A percentile compares a stretch with the other conserved stretches of the same genome.
Conservation (phyloP, 176 grass and related monocot species). For the Elaeis guineensis region DNA sequence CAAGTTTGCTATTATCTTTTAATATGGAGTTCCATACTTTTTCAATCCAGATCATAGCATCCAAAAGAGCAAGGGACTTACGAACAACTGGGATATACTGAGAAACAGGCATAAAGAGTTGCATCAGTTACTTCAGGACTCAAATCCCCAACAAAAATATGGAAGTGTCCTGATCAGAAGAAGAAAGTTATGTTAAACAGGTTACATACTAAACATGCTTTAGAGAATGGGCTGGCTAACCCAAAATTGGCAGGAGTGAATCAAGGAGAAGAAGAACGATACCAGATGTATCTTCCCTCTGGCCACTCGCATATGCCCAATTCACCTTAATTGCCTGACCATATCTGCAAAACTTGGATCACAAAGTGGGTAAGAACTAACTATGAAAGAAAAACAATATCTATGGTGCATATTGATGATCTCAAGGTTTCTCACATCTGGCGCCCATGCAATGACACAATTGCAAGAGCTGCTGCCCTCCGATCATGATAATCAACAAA, state of each 20-base stretch:
- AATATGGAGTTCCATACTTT: too few species aligned
- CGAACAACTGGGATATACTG: conserved; percentile 75
- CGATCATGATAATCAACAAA: conserved; percentile 88
- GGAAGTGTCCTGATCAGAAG: conserved; percentile 71
- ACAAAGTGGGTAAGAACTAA: too few species aligned
- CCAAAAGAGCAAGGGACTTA: conserved; percentile 45
- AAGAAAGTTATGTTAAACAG: conserved; percentile 12
- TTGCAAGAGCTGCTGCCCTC: conserved; percentile 70
- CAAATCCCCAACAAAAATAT: conserved; percentile 94
- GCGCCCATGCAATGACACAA: conserved; percentile 62
- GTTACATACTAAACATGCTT: conserved; percentile 19
- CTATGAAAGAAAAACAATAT: too few species aligned
- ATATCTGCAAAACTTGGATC: conserved; percentile 36
- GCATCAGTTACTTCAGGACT: conserved; percentile 89
- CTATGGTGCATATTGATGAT: too few species aligned
- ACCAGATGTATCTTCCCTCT: conserved; percentile 85
- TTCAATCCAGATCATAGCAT: conserved; percentile 14
- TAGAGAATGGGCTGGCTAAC: conserved; percentile 5
- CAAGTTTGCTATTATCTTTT: too few species aligned
- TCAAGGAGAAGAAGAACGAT: conserved; percentile 5
- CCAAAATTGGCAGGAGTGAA: conserved; percentile 6
- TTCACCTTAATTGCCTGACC: conserved; percentile 88
- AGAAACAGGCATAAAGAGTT: conserved; percentile 84
- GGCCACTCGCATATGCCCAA: conserved; percentile 74
- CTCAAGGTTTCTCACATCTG: conserved; percentile 44